Percentiles rank a stretch among this genome's conserved stretches.
Conservation (phyloP, 2,329 filamentous ascomycete genomes). For the Amphichorda felina region DNA sequence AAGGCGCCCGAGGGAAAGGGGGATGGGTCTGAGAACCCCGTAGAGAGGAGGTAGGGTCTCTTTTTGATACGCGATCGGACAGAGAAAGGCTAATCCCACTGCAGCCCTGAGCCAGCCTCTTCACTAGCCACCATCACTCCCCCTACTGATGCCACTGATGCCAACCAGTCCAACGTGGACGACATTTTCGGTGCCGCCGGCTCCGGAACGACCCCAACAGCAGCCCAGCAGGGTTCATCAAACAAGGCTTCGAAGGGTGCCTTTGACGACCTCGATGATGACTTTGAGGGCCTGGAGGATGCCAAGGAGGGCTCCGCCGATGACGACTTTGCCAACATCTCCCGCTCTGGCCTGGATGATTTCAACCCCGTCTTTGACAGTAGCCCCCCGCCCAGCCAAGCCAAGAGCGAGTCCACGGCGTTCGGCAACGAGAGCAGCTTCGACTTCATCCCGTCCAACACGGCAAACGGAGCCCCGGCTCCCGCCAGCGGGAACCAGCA, state of each 20-base stretch:
- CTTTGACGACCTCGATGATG: slow-evolving; percentile 68
- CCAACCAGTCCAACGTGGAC: slow-evolving; percentile 21
- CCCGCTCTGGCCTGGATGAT: slow-evolving; percentile 59
- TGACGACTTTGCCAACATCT: slow-evolving; percentile 68
- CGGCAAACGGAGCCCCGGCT: slow-evolving; percentile 15
- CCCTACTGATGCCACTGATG: slow-evolving; percentile 6
- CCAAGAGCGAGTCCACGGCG: slow-evolving; percentile 39
- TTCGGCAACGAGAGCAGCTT: slow-evolving; percentile 46
- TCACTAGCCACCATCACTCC: slow-evolving; percentile 18
- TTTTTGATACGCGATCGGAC: background rate
- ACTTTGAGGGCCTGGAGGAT: slow-evolving; percentile 74
- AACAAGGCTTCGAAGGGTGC: slow-evolving; percentile 31
- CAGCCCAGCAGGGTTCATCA: slow-evolving; percentile 16
- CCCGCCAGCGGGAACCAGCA: slow-evolving; percentile 25
- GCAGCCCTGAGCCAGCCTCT: slow-evolving; percentile 16
- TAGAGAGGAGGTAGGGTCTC: slow-evolving; percentile 1
- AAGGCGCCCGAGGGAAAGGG: slow-evolving; percentile 15
- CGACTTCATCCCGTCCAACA: slow-evolving; percentile 37
- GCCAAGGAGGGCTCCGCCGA: slow-evolving; percentile 71
- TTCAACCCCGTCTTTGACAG: slow-evolving; percentile 78
- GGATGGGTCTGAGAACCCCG: slow-evolving; percentile 7
- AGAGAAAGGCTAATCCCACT: background rate
- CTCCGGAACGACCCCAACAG: slow-evolving; percentile 12
- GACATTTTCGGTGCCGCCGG: slow-evolving; percentile 28
- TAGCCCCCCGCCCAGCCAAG: slow-evolving; percentile 40